phyloP scores from a whole-genome alignment of 225 moss, liverwort and hornwort species.

The Rhytidiadelphus loreus region DNA sequence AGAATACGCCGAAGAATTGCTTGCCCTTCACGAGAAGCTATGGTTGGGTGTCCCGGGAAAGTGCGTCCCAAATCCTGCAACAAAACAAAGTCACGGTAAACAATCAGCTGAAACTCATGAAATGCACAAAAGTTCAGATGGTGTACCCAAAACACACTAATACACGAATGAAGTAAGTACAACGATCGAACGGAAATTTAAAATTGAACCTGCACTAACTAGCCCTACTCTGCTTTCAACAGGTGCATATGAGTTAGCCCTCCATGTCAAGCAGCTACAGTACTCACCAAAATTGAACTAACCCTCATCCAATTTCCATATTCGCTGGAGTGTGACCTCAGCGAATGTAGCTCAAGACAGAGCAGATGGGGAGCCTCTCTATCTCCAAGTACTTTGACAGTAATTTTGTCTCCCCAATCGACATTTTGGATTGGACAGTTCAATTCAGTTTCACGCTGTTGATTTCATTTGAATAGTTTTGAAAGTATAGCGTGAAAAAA shows the following conservation, averaged over 20 bases:
- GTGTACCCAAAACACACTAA: too few relatives aligned
- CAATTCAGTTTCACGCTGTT: too few relatives aligned
- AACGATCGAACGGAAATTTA: not conserved
- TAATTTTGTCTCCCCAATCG: not conserved
- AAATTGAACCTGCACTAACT: not conserved
- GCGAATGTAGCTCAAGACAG: not conserved
- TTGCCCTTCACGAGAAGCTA: too few relatives aligned
- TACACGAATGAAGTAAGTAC: too few relatives aligned
- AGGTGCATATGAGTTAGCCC: not conserved
- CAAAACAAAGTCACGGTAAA: not conserved
- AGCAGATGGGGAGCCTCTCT: not conserved
- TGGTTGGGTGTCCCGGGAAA: constrained; percentile 60
- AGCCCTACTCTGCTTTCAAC: not conserved
- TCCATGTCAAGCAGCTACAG: not conserved
- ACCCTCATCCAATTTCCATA: not conserved
- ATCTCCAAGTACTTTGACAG: not conserved
- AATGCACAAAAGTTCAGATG: not conserved
- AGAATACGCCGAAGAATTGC: not conserved
- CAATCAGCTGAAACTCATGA: not conserved
- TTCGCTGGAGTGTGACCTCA: not conserved
- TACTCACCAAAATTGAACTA: not conserved
- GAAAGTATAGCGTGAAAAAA: not conserved
- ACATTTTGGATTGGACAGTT: not conserved
- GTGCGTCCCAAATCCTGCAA: constrained; percentile 89
- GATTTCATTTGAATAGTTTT: too few relatives aligned